These are phyloP conservation scores for grape (Vitis vinifera) DNA, from an alignment of 164 flowering plant genomes.

Conservation along the genomic window ASM3070453v1 NC_081819.1:14422001-14422500, in stretches of 20 bases:
- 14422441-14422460: slow-evolving; percentile 83
- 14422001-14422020: too few species aligned
- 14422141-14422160: slow-evolving; percentile 91
- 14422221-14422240: slow-evolving; percentile 85
- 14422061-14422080: slow-evolving; percentile 86
- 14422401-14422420: slow-evolving; percentile 92
- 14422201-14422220: slow-evolving; percentile 95
- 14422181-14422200: slow-evolving; percentile 88
- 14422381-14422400: slow-evolving; percentile 77
- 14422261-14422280: slow-evolving; percentile 83
- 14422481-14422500: slow-evolving; percentile 95
- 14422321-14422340: slow-evolving; percentile 83
- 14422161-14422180: slow-evolving; percentile 90
- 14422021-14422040: too few species aligned
- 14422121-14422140: slow-evolving; percentile 90
- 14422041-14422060: too few species aligned
- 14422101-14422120: slow-evolving; percentile 78
- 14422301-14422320: slow-evolving; percentile 91
- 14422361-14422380: slow-evolving; percentile 87
- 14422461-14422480: slow-evolving; percentile 85
- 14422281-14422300: slow-evolving; percentile 88
- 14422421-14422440: slow-evolving; percentile 91
- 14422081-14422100: slow-evolving; percentile 78
- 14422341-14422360: slow-evolving; percentile 87
- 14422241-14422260: slow-evolving; percentile 74